Conservation (phyloP, 169 alveolate species). For the Amoebophrya sp. region DNA sequence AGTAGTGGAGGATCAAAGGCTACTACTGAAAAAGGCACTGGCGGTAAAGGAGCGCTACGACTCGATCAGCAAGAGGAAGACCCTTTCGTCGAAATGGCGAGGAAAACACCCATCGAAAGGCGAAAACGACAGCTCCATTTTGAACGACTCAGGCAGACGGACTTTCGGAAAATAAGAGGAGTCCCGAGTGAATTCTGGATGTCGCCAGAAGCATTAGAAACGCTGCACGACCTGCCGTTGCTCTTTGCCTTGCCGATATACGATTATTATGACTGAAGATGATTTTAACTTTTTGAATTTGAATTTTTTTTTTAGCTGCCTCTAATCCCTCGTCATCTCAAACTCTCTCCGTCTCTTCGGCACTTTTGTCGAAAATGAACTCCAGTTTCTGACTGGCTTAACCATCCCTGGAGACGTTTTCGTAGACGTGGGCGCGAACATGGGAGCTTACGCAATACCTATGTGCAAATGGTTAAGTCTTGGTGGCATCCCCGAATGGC, state of each 20-base stretch:
- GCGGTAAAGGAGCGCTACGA: too few relatives aligned
- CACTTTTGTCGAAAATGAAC: not conserved
- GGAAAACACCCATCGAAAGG: not conserved
- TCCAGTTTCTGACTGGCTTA: not conserved
- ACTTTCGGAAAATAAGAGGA: not conserved
- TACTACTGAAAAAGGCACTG: too few relatives aligned
- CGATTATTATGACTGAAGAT: not conserved
- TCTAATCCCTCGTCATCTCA: not conserved
- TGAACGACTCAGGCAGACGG: not conserved
- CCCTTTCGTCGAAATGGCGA: not conserved
- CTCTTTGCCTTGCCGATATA: not conserved
- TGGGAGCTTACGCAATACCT: not conserved
- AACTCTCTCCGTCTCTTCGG: conserved; percentile 1
- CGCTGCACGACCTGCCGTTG: not conserved
- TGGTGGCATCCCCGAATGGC: not conserved
- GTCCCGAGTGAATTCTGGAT: not conserved
- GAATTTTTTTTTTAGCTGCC: too few relatives aligned
- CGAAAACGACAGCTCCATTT: not conserved
- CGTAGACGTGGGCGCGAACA: conserved; percentile 20
- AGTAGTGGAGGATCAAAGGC: not conserved
- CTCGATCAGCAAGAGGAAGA: too few relatives aligned
- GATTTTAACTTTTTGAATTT: too few relatives aligned
- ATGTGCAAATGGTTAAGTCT: not conserved
- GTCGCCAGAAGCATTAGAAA: not conserved
- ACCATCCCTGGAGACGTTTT: not conserved